Base-by-base conservation (phyloP, 371 early-diverging fungal genomes). In the Saksenaea vasiformis region DNA sequence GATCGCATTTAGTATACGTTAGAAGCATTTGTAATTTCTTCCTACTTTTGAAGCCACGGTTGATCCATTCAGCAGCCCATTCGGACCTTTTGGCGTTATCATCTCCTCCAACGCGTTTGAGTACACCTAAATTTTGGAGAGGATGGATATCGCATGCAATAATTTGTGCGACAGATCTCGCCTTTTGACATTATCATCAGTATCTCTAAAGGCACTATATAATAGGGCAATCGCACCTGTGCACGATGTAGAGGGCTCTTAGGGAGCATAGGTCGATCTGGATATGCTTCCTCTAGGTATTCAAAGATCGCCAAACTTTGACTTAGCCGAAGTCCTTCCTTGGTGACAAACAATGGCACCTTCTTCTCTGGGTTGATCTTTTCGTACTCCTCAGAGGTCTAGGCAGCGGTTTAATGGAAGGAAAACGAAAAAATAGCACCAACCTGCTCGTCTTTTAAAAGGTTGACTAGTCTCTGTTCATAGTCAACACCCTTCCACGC, bases 81-180 rank as follows among this genome's bases (percentile, higher is more conserved):
- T 86, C 93, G 28, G 36, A 69, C 64, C 74, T 84, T 38, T 79
- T 83, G 5, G 73, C 66, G 53, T 60, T 51, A 51, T 79, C 84
- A 56, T 80, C 79, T 0, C 85, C 83, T 5, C 73, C 86, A 15
- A 87, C 77, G 53, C 87, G 79, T 22, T 83, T 73, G 54, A 93
- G 65, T 0, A 96, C 87, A n/a, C 85, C 70, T 58, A 92, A 67
- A 73, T 97, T 96, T 67, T 95, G 93, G 41, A 95, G 62, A 3
- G 98, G 98, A 69, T 95, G 96, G 54, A 89, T 96, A 68, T 95
- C 98, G 70, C 88, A 81, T 17, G 86, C 89, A 26, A 97, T 88
- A 8, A 87, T 76, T 41, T 82, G 72, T 24, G 86, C 84, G 53
- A 97, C 22, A 7, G 51, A 3, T 47, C 51, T 47, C 9, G 51